Base-by-base conservation (phyloP, 768 basidiomycete genomes). In the Lepiota venenata region DNA sequence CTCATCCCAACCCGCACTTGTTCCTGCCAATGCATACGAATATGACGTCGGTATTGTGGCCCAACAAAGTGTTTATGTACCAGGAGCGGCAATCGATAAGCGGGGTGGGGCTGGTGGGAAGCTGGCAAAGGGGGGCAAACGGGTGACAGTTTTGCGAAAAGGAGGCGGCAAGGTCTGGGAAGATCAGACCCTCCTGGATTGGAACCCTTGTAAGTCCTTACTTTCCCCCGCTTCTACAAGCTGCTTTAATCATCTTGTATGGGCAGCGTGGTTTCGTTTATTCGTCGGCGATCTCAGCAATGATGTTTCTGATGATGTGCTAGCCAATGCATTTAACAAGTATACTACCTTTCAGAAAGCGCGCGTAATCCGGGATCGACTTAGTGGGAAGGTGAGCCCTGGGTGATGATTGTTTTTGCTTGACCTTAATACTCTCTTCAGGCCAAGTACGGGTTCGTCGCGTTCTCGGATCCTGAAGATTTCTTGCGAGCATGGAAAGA, bases 401-500 rank as follows among this genome's bases (percentile, higher is more conserved):
- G 11, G 2, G 46, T 29, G 12, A 11, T 27, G 37, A 8, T 38
- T 37, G 12, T 38, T 57, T 59, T 2, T 2, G 16, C 3, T 32
- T 56, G 50, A 36, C 49, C 3, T 48, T 58, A 32, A 21, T 41
- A 6, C 20, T 39, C 12, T 50, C 18, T 60, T 1, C 52, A 96
- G 93, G 95, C 96, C 0, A 97, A 92, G 69, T 99, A 87, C 65
- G 97, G 95, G 3, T 99, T 99, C 65, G 93, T 98, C 22, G 93
- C 93, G 1, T 99, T 98, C 71, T 92, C 91, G 41, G 97, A 98
- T 65, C 97, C 97, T 0, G 97, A 99, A 71, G 97, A 99, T 68
- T 98, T 98, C 69, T 69, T 99, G 53, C 95, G 85, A 66, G 96
- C 96, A 15, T 99, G 96, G 96, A 98, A 98, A 68, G 95, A 98